phyloP scores from a whole-genome alignment of 768 basidiomycete genomes.

The Collybia mongolica region DNA sequence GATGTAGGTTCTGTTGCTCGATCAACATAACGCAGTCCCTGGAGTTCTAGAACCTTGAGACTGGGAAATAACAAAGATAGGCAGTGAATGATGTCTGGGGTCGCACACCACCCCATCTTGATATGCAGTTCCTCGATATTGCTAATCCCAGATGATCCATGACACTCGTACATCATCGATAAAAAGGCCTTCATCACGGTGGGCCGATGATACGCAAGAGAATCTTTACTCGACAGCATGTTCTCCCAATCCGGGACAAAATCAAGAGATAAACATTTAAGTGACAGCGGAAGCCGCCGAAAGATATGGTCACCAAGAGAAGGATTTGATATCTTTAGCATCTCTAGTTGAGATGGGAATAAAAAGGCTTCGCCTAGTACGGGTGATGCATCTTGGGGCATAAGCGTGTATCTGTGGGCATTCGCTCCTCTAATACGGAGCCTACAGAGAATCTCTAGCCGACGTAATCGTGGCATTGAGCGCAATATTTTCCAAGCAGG shows the following conservation, averaged over 20 bases:
- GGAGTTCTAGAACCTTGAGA: constrained; percentile 9
- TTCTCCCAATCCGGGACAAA: constrained; percentile 16
- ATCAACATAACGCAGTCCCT: constrained; percentile 11
- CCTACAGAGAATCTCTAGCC: constrained; percentile 9
- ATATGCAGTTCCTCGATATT: constrained; percentile 9
- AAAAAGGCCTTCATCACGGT: constrained; percentile 5
- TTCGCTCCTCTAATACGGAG: constrained; percentile 11
- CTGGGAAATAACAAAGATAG: constrained; percentile 8
- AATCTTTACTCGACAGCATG: constrained; percentile 12
- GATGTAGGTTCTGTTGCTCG: constrained; percentile 7
- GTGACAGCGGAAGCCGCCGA: constrained; percentile 5
- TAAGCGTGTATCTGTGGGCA: constrained; percentile 6
- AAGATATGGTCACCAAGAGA: constrained; percentile 9
- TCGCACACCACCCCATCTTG: constrained; percentile 14
- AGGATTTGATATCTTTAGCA: constrained; percentile 11
- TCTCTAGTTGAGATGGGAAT: constrained; percentile 7
- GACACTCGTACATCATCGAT: background rate
- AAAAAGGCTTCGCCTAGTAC: constrained; percentile 1
- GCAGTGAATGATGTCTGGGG: constrained; percentile 7
- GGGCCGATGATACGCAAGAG: constrained; percentile 13
- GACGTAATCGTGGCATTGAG: constrained; percentile 7
- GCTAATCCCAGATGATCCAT: background rate
- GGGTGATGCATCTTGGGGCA: constrained; percentile 3
- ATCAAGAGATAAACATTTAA: constrained; percentile 11
- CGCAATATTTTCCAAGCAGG: constrained; percentile 9